A percentile compares a stretch with the other conserved stretches of the same genome.
Conservation (phyloP, 805 yeast species). For the Candida palmyrensis region DNA sequence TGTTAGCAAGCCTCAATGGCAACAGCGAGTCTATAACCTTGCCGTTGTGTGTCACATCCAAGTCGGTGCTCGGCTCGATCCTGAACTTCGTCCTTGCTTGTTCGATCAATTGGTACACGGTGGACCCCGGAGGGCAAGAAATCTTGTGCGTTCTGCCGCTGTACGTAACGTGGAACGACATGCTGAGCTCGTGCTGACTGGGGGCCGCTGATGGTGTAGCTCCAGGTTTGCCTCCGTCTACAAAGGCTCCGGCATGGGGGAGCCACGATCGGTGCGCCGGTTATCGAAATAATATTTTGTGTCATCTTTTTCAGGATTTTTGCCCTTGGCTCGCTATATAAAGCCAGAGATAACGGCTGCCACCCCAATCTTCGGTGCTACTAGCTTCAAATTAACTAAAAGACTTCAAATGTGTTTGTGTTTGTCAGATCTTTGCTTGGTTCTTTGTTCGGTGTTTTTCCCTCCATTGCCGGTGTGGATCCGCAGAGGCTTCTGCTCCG, state of each 20-base stretch:
- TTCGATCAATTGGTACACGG: constrained; percentile 23
- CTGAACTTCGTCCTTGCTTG: constrained; percentile 21
- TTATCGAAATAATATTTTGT: too few relatives aligned
- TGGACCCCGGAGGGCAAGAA: constrained; percentile 16
- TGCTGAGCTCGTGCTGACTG: constrained; percentile 9
- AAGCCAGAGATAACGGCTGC: too few relatives aligned
- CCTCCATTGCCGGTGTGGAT: constrained; percentile 75
- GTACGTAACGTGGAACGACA: constrained; percentile 22
- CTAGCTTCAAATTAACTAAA: too few relatives aligned
- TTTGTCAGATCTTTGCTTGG: constrained; percentile 51
- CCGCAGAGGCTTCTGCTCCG: constrained; percentile 56
- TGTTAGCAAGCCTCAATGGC: constrained; percentile 27
- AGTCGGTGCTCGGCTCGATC: constrained; percentile 8
- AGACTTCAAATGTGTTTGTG: constrained; percentile 31
- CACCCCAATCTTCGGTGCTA: too few relatives aligned
- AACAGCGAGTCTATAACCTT: constrained; percentile 26
- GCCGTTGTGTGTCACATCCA: constrained; percentile 19
- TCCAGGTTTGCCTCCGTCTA: too few relatives aligned
- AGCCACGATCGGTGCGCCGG: too few relatives aligned
- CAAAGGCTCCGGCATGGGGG: too few relatives aligned
- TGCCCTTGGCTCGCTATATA: too few relatives aligned
- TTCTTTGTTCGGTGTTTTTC: constrained; percentile 54
- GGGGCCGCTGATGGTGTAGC: too few relatives aligned
- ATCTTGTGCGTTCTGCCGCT: constrained; percentile 22
- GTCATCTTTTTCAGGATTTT: too few relatives aligned